Base-by-base conservation (phyloP, 441 rosid genomes). In the Arabidopsis hybrid region DNA sequence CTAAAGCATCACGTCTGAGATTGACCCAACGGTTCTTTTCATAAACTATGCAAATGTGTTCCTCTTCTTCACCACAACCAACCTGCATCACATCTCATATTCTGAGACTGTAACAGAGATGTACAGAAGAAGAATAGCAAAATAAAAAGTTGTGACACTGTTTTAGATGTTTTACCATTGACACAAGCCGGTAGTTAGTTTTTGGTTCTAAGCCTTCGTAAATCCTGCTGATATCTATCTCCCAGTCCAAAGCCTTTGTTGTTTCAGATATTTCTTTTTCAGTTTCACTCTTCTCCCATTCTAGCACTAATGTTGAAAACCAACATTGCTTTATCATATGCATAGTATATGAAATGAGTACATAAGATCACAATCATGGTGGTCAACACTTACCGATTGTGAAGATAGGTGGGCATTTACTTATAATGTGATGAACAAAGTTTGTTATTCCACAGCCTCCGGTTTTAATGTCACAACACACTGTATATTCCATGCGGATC, bases 361-460 rank as follows among this genome's bases (percentile, higher is more conserved):
- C 8, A 69, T 17, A 10, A 16, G 52, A 69, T 9, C 47, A 38
- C 11, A 45, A 5, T 35, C 58, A 60, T 53, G 40, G 16, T 38
- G 29, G 1, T 66, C 36, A 50, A 50, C 21, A 62, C 65, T 62
- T 69, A 76, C 75, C 55, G 36, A 76, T 56, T 46, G 4, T 69
- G 60, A 76, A 64, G 58, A 76, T 46, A 3, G 39, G 32, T 0
- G 79, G 79, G 11, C 38, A 46, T 18, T 34, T 76, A 29, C 39
- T 69, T 47, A 70, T 31, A 49, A 39, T 6, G 7, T 42, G 71
- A 76, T 46, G 21, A 64, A 64, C 61, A 76, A 4, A 13, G 32
- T 70, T 70, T 64, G 16, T 12, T 11, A 40, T n/a, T 64, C 76
- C 80, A 50, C 76, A 76, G 1, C 76, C 80, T 65, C 62, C 72